Evolutionary conservation across 192 early-diverging fungal species (phyloP), one percentile per base, ranked within the genome.

Genomic region (Paraglomus brasilianum): DNA sequence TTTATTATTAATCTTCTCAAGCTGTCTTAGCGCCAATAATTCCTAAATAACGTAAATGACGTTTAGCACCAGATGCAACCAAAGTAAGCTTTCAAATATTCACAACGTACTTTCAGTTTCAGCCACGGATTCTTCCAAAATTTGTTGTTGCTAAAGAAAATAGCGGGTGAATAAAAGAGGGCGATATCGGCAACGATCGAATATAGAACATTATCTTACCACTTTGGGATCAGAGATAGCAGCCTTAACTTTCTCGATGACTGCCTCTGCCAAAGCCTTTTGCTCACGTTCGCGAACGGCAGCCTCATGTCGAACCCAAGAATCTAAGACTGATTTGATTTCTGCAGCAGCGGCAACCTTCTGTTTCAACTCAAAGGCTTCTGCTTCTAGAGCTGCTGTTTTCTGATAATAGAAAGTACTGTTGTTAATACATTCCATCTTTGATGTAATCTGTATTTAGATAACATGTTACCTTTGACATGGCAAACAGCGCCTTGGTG

Each of bases 221-320:
- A 86, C 66, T 75, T 86, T 89, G 76, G 88, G 85, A 76, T 91
- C 87, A 51, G 74, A 63, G 47, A 94, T 82, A 68, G 87, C 80
- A 50, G 78, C 80, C 72, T 87, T 85, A 75, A 92, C 84, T 79
- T 84, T 88, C 77, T 88, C 85, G 73, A 98, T 95, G 75, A 98
- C 88, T 76, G 85, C 81, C 49, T 83, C 81, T 57, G 91, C 91
- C 72, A 97, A 81, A 42, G 90, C 81, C 85, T 88, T 90, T 84
- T 98, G 96, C 85, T 95, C 90, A 66, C 82, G 86, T 78, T 96
- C 96, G 80, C 96, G 93, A 65, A 98, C 87, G 30, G 82, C 83
- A 69, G 89, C 85, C 82, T 98, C 96, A 75, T 98, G 92, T 72
- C 96, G 95, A 46, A 96, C 95, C 96, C 96, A 98, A 43, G 91